Base-by-base conservation (phyloP, 768 basidiomycete species). In the Cubamyces sp. region DNA sequence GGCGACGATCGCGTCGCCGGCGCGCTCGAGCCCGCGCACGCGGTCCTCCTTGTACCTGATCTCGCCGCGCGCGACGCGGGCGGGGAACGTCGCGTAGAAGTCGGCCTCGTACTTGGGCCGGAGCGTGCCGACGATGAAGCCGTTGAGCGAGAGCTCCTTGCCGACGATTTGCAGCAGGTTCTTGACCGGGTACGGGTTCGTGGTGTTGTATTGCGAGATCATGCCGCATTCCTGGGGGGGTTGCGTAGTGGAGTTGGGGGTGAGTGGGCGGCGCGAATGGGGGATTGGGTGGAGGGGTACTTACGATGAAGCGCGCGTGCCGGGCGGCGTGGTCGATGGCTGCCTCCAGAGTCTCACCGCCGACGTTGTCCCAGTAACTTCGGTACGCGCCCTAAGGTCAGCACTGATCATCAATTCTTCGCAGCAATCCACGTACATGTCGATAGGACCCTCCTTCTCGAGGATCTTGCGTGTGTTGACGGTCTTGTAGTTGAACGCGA, bases 401-500 rank as follows among this genome's bases (percentile, higher is more conserved):
- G 28, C n/a, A 47, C 2, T 3, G 4, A 34, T 34, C 34, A 34
- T n/a, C n/a, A n/a, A n/a, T 11, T 34, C 34, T 6, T 9, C 9
- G 34, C 6, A 34, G 34, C 4, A 9, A 5, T 1, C 34, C 1
- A 66, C 69, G 54, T 72, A 84, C 75, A 86, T 73, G 66, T 87
- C 77, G 47, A 88, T 78, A 0, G 81, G 83, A 2, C 87, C 87
- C 65, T 90, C 80, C 60, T 78, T 79, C 62, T 70, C 69, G 41
- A 92, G 74, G 3, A 87, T 75, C 12, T 86, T 82, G 0, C 67
- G 67, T 0, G 82, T 84, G 49, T 76, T 75, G 0, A 76, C 76
- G 0, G 81, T 89, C 78, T 92, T 88, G 75, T 88, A 91, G 71
- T 91, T 90, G 76, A 90, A 90, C 0, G 80, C 84, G 6, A 87